Evolutionary conservation across 805 yeast genomes (phyloP), one percentile per base, ranked within the genome.

Genomic region (Saitoella complicata): DNA sequence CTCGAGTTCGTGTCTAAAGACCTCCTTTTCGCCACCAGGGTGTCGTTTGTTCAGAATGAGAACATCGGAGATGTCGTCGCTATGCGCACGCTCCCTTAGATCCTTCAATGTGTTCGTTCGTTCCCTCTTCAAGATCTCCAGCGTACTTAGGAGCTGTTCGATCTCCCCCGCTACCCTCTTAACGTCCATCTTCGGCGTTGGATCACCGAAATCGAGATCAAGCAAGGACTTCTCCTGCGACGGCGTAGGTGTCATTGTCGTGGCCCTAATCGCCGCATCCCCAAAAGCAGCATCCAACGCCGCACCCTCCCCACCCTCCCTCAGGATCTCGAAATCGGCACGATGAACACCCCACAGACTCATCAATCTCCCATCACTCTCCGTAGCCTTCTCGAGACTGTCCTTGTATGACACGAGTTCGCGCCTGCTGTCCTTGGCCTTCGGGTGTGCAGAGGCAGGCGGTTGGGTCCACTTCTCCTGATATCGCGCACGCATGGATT

Each of bases 11-110:
- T 72, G 70, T 11, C 75, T 72, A 57, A 87, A 86, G 9, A 80
- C 57, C 4, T 49, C 61, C 7, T 70, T 64, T 46, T 79, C 86
- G 39, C 72, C 68, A 6, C 73, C 75, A 5, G 75, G 64, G 36
- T 69, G 71, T 39, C 72, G 69, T 48, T 72, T 75, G 56, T 82
- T 79, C 51, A 78, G 65, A 6, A 88, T 72, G 32, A 88, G 66
- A 8, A 78, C 66, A 44, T 79, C 77, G 0, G 94, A 79, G 42
- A 86, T 84, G 57, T 88, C 96, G 61, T 88, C 97, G 9, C 70
- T 68, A 31, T 44, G 7, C 31, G 82, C 76, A 41, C 72, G 72
- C 5, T 66, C 69, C 55, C 85, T 85, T 54, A 88, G 67, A 42
- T 77, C 83, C 1, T 68, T 68, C 34, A 82, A 65, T 1, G 79